These are phyloP conservation scores for Acanthamoeba healyi DNA, from an alignment of 208 protist genomes.

Conservation along the genomic window DNA sequence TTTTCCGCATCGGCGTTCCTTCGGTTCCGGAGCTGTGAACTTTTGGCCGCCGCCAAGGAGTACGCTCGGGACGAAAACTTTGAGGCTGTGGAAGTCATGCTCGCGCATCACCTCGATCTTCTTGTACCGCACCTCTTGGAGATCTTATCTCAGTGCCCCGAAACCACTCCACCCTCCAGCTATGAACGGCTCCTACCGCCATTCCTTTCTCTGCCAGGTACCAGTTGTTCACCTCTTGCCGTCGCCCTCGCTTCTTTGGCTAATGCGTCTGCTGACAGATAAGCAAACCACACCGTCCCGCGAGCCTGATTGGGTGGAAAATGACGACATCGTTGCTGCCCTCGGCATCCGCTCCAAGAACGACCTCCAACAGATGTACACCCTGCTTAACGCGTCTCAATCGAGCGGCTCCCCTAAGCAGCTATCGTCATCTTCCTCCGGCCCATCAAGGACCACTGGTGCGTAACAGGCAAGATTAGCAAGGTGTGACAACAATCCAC, in stretches of 20 bases:
- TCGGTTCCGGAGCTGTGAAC: slow-evolving; percentile 48
- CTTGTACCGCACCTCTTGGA: slow-evolving; percentile 40
- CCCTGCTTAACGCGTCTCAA: neutral
- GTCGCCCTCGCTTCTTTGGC: too few relatives aligned
- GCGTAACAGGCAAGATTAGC: too few relatives aligned
- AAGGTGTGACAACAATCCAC: too few relatives aligned
- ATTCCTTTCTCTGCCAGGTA: neutral
- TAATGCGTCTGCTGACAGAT: too few relatives aligned
- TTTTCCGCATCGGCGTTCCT: slow-evolving; percentile 24
- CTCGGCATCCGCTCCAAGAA: neutral
- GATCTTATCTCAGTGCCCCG: slow-evolving; percentile 25
- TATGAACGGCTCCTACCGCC: slow-evolving; percentile 56
- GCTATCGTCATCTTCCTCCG: too few relatives aligned
- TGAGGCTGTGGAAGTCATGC: slow-evolving; percentile 3
- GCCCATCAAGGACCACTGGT: too few relatives aligned
- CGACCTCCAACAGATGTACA: neutral
- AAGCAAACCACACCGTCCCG: neutral
- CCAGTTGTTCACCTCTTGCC: too few relatives aligned
- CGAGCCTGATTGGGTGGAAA: slow-evolving; percentile 59
- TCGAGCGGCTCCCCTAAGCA: neutral
- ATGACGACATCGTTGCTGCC: neutral
- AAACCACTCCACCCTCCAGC: slow-evolving; percentile 7
- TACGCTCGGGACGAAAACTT: slow-evolving; percentile 64
- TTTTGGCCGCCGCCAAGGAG: neutral
- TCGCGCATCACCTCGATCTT: neutral